These are phyloP conservation scores for Pseudevernia furfuracea DNA, from an alignment of 495 filamentous ascomycete genomes.

Conservation along the genomic window DNA sequence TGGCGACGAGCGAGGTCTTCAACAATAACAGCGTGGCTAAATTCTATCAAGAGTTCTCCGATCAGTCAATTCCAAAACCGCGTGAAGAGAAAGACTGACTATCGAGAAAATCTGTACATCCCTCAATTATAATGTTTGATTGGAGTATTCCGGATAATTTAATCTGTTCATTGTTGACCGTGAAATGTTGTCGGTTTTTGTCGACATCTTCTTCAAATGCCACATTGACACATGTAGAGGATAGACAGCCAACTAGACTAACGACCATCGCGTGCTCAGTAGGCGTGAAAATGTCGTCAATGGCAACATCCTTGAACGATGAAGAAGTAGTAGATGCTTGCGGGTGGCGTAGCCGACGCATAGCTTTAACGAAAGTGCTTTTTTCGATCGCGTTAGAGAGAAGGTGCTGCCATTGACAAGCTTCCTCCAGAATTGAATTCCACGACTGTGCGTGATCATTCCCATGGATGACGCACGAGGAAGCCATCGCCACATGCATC, in stretches of 20 bases:
- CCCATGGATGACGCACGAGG: background rate
- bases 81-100: background rate
- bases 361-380: background rate
- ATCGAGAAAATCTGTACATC: background rate
- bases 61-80: no score
- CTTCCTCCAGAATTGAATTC: background rate
- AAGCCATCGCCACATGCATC: constrained; percentile 5
- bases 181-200: background rate
- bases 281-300: background rate
- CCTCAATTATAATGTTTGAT: background rate
- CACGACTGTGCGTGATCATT: background rate
- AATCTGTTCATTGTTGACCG: background rate
- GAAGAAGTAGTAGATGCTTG: background rate
- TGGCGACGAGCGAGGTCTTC: background rate
- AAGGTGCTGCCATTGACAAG: background rate
- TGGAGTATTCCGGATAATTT: background rate
- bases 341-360: background rate
- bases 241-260: no score
- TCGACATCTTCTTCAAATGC: no score
- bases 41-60: background rate
- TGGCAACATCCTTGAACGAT: background rate
- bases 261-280: background rate
- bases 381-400: background rate
- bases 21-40: background rate
- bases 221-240: no score